A percentile compares a stretch with the other conserved stretches of the same genome.
phyloP scores from a whole-genome alignment of 2,329 filamentous ascomycete genomes.

The Sporothrix humicola region DNA sequence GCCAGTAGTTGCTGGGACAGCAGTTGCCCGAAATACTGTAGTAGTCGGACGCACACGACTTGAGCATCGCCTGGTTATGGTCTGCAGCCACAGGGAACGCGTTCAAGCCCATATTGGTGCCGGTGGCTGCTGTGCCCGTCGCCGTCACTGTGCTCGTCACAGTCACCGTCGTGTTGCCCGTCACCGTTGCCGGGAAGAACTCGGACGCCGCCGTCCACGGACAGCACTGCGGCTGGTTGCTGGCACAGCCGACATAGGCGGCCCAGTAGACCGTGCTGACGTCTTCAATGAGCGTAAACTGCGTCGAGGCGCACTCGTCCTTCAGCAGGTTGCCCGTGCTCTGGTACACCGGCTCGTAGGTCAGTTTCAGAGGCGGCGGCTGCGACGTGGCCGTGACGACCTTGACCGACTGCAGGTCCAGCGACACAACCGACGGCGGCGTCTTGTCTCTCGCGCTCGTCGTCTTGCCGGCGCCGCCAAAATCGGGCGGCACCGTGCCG shows the following conservation, averaged over 20 bases:
- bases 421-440: slow-evolving; percentile 38
- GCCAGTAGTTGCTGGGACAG: slow-evolving; percentile 42
- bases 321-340: slow-evolving; percentile 40
- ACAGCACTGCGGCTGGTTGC: slow-evolving; percentile 42
- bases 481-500: slow-evolving; percentile 36
- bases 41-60: slow-evolving; percentile 41
- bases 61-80: slow-evolving; percentile 32
- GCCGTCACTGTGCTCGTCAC: slow-evolving; percentile 29
- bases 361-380: slow-evolving; percentile 22
- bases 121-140: slow-evolving; percentile 9
- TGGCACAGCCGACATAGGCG: slow-evolving; percentile 41
- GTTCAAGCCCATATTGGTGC: slow-evolving; percentile 26
- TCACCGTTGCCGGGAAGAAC: slow-evolving; percentile 29
- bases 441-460: background rate
- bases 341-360: slow-evolving; percentile 36
- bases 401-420: slow-evolving; percentile 38
- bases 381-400: slow-evolving; percentile 35
- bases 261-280: slow-evolving; percentile 41
- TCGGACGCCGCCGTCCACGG: slow-evolving; percentile 40
- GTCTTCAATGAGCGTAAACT: slow-evolving; percentile 42
- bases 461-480: slow-evolving; percentile 34
- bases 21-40: slow-evolving; percentile 41
- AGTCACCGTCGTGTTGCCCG: slow-evolving; percentile 31
- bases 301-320: slow-evolving; percentile 39
- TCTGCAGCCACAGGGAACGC: slow-evolving; percentile 39